Evolutionary conservation across 495 filamentous ascomycete genomes (phyloP).

Genomic region (Lasiosphaeria hispida): DNA sequence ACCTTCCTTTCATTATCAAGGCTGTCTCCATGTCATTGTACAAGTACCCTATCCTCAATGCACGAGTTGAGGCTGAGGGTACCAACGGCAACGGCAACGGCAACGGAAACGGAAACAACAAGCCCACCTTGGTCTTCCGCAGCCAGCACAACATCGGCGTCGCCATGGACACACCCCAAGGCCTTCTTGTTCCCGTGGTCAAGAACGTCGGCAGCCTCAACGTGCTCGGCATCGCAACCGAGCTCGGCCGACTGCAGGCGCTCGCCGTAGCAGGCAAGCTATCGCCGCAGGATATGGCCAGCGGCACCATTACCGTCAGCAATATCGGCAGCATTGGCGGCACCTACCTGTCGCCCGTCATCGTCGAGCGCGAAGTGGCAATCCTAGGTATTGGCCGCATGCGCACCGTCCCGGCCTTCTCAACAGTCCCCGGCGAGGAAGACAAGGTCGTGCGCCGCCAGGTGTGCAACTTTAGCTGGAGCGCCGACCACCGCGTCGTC

Average conservation of each 20-base stretch:
- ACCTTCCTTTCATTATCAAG: slow-evolving; percentile 93
- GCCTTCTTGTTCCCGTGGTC: slow-evolving; percentile 93
- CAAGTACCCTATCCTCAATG: slow-evolving; percentile 82
- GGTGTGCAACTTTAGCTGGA: slow-evolving; percentile 89
- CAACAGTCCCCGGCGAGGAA: slow-evolving; percentile 38
- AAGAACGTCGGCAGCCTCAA: slow-evolving; percentile 73
- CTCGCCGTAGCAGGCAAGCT: slow-evolving; percentile 74
- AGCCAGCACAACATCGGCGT: slow-evolving; percentile 91
- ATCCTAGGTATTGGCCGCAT: slow-evolving; percentile 87
- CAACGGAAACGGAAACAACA: slow-evolving; percentile 49
- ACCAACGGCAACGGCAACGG: slow-evolving; percentile 43
- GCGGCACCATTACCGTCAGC: slow-evolving; percentile 91
- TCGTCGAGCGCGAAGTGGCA: slow-evolving; percentile 82
- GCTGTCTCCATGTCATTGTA: slow-evolving; percentile 82
- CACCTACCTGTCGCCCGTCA: slow-evolving; percentile 86
- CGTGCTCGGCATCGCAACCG: slow-evolving; percentile 71
- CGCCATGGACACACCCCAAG: slow-evolving; percentile 89
- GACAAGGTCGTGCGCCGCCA: slow-evolving; percentile 59
- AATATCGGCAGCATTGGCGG: slow-evolving; percentile 98
- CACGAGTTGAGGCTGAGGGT: slow-evolving; percentile 63
- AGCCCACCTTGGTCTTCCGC: slow-evolving; percentile 71
- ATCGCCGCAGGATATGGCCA: slow-evolving; percentile 69
- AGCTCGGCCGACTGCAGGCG: slow-evolving; percentile 68
- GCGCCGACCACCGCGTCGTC: slow-evolving; percentile 90
- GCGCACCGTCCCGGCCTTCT: slow-evolving; percentile 71